Conservation (phyloP, 371 early-diverging fungal species). For the Syncephalastrum monosporum region DNA sequence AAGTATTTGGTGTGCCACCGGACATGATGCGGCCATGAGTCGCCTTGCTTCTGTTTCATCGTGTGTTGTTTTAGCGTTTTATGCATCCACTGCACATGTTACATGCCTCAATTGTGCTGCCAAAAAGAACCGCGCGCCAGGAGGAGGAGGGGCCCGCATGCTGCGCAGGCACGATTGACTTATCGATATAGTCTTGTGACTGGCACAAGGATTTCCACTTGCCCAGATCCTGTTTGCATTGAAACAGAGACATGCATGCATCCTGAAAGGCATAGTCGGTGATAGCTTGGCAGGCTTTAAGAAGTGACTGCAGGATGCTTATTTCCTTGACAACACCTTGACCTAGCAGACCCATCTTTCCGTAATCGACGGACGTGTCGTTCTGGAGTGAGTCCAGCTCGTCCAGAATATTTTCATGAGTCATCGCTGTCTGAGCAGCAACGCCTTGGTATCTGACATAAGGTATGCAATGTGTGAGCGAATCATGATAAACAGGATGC, state of each 20-base stretch:
- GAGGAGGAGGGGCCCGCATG: conserved; percentile 9
- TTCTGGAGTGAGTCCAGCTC: not conserved
- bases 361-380: conserved; percentile 9
- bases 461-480: not conserved
- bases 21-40: conserved; percentile 51
- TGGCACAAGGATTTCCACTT: conserved; percentile 52
- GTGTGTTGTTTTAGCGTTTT: conserved; percentile 6
- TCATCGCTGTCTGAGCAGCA: conserved; percentile 17
- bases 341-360: conserved; percentile 40
- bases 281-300: conserved; percentile 46
- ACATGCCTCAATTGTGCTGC: conserved; percentile 17
- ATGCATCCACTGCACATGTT: no score
- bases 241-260: conserved; percentile 49
- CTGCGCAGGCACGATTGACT: conserved; percentile 16
- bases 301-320: conserved; percentile 33
- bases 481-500: not conserved
- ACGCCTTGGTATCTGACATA: conserved; percentile 33
- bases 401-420: conserved; percentile 16
- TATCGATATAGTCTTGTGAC: conserved; percentile 44
- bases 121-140: conserved; percentile 20
- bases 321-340: conserved; percentile 51
- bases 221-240: conserved; percentile 37
- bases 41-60: conserved; percentile 29
- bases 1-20: conserved; percentile 58
- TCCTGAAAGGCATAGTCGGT: conserved; percentile 58